Evolutionary conservation across 1,139 yeast genomes (phyloP), one percentile per base, ranked within the genome.

Genomic region (Lodderomyces parapsilosis): DNA sequence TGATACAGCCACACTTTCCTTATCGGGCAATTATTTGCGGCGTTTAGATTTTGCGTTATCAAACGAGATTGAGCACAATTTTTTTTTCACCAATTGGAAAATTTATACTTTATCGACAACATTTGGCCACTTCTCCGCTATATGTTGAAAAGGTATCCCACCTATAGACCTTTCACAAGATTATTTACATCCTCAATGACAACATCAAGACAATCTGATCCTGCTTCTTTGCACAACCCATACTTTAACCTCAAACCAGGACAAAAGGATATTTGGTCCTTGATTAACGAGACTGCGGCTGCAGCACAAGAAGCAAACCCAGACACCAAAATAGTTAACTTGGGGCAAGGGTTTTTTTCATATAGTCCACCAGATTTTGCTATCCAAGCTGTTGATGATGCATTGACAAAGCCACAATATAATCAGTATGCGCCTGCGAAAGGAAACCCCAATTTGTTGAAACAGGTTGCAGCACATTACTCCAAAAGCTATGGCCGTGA

Each of bases 281-380:
- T 93, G 52, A 87, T 94, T 64, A 93, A 93, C 59, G 98, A 91
- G 58, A 85, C 97, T 1, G 98, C 98, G 0, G 96, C 96, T 2
- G 53, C 48, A 28, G 88, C 95, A 11, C 81, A 79, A 42, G 66
- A 65, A 36, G 80, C 78, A 44, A 67, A 80, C 24, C 89, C 89
- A 14, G 74, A 83, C 51, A 85, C 88, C 38, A 39, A 39, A 18
- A 81, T 91, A 44, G 83, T 84, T 51, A 93, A 93, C 56, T 76
- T 93, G 48, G 99, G 99, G 31, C 99, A 93, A 63, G 99, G 99
- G 1, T 93, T 93, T 65, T 93, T 93, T 71, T 88, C 96, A 1
- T 93, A 91, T 62, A 79, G 90, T 33, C 97, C 98, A 2, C 99
- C 99, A 0, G 79, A 80, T 17, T 93, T 93, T 65, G 96, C 96